Evolutionary conservation across 768 basidiomycete species (phyloP), one percentile per base, ranked within the genome.

Genomic region (Rhizopogon salebrosus): DNA sequence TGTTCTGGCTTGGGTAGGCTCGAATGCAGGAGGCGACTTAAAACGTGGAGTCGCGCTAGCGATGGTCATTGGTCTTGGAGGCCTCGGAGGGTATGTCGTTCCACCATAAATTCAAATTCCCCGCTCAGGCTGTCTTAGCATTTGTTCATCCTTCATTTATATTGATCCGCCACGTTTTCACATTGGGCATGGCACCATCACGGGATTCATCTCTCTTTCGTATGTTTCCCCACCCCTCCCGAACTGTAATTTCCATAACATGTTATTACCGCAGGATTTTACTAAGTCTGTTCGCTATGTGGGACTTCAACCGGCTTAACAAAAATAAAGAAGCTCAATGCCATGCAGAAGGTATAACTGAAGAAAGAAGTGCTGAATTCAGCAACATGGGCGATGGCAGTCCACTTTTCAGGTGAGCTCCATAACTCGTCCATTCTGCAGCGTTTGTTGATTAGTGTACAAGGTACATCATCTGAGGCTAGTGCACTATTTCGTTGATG

Each of bases 21-120:
- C 77, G 6, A 80, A 80, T 48, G 74, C 78, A 0, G 82, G 82
- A 20, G 80, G 83, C 16, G 80, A 80, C 55, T 56, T 78, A 48
- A 77, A 79, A 56, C 72, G 75, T 53, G 83, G 73, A 26, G 72
- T 82, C 13, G 71, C 73, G 11, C 54, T 83, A 31, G 83, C 78
- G 4, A 72, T 80, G 70, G 74, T 83, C 14, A 75, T 79, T 39
- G 79, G 79, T 22, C 27, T 78, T 14, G 79, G 78, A 23, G 84
- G 83, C 52, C 65, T 83, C 6, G 81, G 81, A 54, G 80, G 80
- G 59, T 75, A 46, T 49, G 67, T 40, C 1, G 18, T 14, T n/a
- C 66, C 24, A 70, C 69, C 36, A 22, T 71, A 68, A 5, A 75
- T 70, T 4, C 72, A 14, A 29, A 3, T 10, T 3, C 1, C 18